Evolutionary conservation across 345 rosid species (phyloP).

Genomic region (Excoecaria agallocha): DNA sequence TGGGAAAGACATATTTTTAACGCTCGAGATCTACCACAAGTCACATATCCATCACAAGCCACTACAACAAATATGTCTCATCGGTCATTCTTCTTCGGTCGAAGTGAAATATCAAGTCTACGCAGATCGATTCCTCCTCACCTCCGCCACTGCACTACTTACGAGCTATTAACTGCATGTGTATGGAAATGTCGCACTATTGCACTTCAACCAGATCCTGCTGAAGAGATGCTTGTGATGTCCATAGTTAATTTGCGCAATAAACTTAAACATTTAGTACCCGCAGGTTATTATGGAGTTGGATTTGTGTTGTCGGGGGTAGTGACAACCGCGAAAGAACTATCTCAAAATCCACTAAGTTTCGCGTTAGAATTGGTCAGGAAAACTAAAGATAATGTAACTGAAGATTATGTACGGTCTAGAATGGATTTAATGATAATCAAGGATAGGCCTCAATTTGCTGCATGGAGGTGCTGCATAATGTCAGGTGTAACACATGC

Average conservation of each 20-base stretch:
- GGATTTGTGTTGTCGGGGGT: slow-evolving; percentile 27
- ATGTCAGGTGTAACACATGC: slow-evolving; percentile 8
- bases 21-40: slow-evolving; percentile 9
- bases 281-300: slow-evolving; percentile 41
- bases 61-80: slow-evolving; percentile 9
- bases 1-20: slow-evolving; percentile 20
- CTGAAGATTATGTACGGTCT: slow-evolving; percentile 23
- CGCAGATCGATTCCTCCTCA: slow-evolving; percentile 7
- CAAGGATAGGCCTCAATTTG: slow-evolving; percentile 4
- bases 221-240: slow-evolving; percentile 6
- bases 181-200: slow-evolving; percentile 30
- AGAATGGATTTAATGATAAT: slow-evolving; percentile 16
- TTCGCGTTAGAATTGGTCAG: slow-evolving; percentile 34
- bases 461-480: neutral
- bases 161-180: slow-evolving; percentile 24
- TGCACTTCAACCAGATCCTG: slow-evolving; percentile 17
- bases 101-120: slow-evolving; percentile 3
- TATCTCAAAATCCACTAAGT: slow-evolving; percentile 24
- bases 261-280: neutral
- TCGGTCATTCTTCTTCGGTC: slow-evolving; percentile 17
- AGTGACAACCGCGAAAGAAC: slow-evolving; percentile 21
- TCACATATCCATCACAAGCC: slow-evolving; percentile 8
- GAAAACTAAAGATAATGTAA: slow-evolving; percentile 29
- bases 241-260: neutral
- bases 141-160: slow-evolving; percentile 15